Conservation (phyloP, 257 asterid species). For the Fraxinus pennsylvanica region DNA sequence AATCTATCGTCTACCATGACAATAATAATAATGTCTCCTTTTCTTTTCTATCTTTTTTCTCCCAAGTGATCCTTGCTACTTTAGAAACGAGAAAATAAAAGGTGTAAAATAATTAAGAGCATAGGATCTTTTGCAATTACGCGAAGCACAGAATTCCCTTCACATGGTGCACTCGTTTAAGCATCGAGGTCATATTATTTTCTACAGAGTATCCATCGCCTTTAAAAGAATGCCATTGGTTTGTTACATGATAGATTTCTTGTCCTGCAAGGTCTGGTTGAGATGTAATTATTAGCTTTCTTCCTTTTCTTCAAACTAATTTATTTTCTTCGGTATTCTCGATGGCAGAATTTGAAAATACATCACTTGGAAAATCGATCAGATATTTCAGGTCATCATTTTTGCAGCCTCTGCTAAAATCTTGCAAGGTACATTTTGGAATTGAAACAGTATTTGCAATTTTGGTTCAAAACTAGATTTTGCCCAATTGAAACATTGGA, state of each 20-base stretch:
- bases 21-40: not conserved
- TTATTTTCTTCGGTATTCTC: slow-evolving; percentile 14
- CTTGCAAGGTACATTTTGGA: slow-evolving; percentile 77
- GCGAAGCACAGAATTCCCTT: not conserved
- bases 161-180: not conserved
- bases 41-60: not conserved
- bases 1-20: not conserved
- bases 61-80: not conserved
- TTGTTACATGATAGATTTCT: not conserved
- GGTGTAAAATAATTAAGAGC: not conserved
- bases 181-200: not conserved
- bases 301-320: not conserved
- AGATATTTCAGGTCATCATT: slow-evolving; percentile 72
- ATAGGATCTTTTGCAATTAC: not conserved
- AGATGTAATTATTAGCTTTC: not conserved
- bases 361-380: slow-evolving; percentile 73
- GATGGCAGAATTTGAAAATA: slow-evolving; percentile 68
- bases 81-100: not conserved
- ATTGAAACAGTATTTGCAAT: not conserved
- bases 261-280: not conserved
- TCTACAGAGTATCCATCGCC: not conserved
- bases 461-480: not conserved
- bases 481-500: not conserved
- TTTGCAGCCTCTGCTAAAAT: slow-evolving; percentile 79
- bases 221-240: not conserved